Evolutionary conservation across 306 rosid species (phyloP).

Genomic region (Citrullus amarus): DNA sequence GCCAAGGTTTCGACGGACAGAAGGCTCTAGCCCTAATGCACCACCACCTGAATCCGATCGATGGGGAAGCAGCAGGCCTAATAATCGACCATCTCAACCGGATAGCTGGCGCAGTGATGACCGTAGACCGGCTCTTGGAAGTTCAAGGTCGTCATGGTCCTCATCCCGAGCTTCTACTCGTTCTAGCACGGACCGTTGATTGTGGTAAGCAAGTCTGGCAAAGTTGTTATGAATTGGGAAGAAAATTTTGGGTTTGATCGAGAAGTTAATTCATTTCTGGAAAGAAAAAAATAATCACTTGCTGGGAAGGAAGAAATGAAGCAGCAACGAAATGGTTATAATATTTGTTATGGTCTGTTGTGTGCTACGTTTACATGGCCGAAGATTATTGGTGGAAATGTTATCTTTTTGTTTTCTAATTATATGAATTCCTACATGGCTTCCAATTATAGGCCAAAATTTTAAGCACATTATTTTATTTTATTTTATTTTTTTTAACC

Average conservation of each 20-base stretch:
- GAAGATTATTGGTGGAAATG: not conserved
- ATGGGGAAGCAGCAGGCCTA: slow-evolving; percentile 28
- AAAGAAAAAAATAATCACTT: not conserved
- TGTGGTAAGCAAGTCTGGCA: not conserved
- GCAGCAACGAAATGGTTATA: not conserved
- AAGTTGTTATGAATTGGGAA: not conserved
- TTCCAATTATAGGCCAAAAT: not conserved
- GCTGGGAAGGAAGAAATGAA: not conserved
- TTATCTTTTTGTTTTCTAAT: not conserved
- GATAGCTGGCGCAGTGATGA: slow-evolving; percentile 75
- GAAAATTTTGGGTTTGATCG: not conserved
- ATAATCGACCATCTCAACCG: slow-evolving; percentile 17
- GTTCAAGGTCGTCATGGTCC: slow-evolving; percentile 59
- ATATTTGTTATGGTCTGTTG: not conserved
- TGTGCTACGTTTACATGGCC: not conserved
- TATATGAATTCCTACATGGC: not conserved
- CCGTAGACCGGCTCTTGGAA: slow-evolving; percentile 34
- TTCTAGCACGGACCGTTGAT: slow-evolving; percentile 28
- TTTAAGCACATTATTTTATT: not conserved
- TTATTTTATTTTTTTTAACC: no score
- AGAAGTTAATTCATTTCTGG: not conserved
- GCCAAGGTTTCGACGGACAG: slow-evolving; percentile 47
- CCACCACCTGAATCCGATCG: slow-evolving; percentile 53
- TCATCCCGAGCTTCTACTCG: slow-evolving; percentile 42
- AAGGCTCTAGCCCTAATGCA: slow-evolving; percentile 17